Base-by-base conservation (phyloP, 23 red algal genomes). In the Gracilariopsis chorda region DNA sequence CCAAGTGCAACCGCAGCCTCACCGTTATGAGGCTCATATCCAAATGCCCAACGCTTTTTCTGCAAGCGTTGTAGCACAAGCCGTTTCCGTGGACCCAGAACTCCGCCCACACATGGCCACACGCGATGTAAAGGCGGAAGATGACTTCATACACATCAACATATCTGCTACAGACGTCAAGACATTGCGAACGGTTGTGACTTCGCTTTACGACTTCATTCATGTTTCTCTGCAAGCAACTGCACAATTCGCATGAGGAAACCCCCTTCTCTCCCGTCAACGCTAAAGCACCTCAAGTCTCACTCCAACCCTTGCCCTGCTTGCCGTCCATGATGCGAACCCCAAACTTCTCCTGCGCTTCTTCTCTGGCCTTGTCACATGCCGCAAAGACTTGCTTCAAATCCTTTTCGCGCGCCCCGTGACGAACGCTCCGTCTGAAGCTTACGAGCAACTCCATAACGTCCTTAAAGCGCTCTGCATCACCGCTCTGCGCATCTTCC, bases 131-230 rank as follows among this genome's bases (percentile, higher is more conserved):
- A 20, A 87, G 17, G 48, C 60, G 29, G 56, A 74, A 2, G 17
- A 67, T 28, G 41, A 35, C 27, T 35, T 47, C 29, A 37, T 87
- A 71, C 47, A 71, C 40, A 87, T 87, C 35, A 40, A 87, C 35
- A 25, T 87, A 46, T 47, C 61, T 16, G 82, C 82, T 12, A 20
- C 82, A 2, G 82, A 87, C 62, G 42, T 53, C 82, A 87, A 87
- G 29, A 57, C 65, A 21, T 51, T 87, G 27, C 82, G 82, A 4
- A 87, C 82, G 12, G 56, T 63, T 21, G 82, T 87, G 44, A 70
- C 82, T 11, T 87, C 82, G 16, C 34, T 87, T 36, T 87, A 87
- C 82, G 82, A 87, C 60, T 87, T 87, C 29, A 17, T 87, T 24
- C 82, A 62, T 42, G 82, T 87, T 44, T 73, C 82, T 39, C 4